Base-by-base conservation (phyloP, 2,329 filamentous ascomycete genomes). In the Orbilia ellipsospora region DNA sequence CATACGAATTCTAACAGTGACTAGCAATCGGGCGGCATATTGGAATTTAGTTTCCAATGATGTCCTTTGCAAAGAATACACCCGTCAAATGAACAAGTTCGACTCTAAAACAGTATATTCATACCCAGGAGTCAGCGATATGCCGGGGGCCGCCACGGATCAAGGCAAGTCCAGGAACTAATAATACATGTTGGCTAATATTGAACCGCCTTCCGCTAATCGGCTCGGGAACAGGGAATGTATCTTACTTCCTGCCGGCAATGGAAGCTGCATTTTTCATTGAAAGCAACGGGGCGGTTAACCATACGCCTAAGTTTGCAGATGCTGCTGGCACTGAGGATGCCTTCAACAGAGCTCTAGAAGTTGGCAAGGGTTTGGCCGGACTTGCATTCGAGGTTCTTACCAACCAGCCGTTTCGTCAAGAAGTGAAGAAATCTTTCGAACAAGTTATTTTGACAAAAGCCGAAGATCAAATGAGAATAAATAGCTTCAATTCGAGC, bases 231-330 rank as follows among this genome's bases (percentile, higher is more conserved):
- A n/a, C 85, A 87, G 79, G 83, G 79, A 66, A 81, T 79, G 57
- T 85, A 83, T 80, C 87, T 81, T 82, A 86, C 84, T 79, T 78
- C 55, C 42, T 82, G 83, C 45, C 82, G 77, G 54, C 83, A 77
- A 78, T 82, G 73, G 45, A 81, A 78, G 50, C 79, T 18, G 62
- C 84, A 83, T 77, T 88, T 69, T 82, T 81, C 15, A 83, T 86
- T 1, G 84, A 84, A 0, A 81, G 82, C 1, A 82, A 83, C 1
- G 74, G 78, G 1, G 83, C 83, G 0, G 84, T 85, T 0, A 86
- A 87, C 16, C 87, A 87, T 73, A 89, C 84, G 6, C 84, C 85
- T 0, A 83, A 85, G 0, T 89, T 87, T 77, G 85, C 86, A 7
- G 80, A 82, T 2, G 85, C 86, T 0, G 84, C 86, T 0, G 86